Evolutionary conservation across 352 stramenopile species (phyloP).

Genomic region (Elongisporangium undulatum): DNA sequence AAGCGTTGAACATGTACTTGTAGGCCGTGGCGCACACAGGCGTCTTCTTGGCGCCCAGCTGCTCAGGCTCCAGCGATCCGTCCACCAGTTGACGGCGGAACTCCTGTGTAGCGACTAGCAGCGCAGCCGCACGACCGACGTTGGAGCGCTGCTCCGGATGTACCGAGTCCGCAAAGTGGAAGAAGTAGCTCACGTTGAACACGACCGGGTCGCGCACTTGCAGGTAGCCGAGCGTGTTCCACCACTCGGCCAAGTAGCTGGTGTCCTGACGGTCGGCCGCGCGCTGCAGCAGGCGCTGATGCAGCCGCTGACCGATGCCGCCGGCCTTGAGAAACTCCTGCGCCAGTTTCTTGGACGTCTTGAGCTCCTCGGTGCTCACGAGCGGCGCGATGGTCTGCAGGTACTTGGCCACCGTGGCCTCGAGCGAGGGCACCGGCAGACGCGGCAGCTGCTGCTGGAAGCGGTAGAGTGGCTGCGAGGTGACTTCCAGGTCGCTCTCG

Average conservation of each 20-base stretch:
- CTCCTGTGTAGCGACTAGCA: conserved; percentile 82
- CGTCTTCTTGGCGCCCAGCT: conserved; percentile 85
- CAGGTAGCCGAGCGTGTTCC: conserved; percentile 76
- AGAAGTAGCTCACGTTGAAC: conserved; percentile 91
- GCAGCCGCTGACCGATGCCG: conserved; percentile 70
- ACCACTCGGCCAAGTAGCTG: conserved; percentile 73
- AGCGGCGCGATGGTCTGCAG: conserved; percentile 86
- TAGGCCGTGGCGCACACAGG: conserved; percentile 90
- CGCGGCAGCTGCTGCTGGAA: conserved; percentile 85
- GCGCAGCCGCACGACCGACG: conserved; percentile 64
- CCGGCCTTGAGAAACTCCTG: conserved; percentile 53
- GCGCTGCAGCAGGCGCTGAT: conserved; percentile 58
- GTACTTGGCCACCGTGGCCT: conserved; percentile 89
- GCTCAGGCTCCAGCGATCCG: conserved; percentile 84
- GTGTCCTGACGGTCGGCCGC: conserved; percentile 55
- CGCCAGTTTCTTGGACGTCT: conserved; percentile 58
- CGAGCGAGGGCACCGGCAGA: conserved; percentile 89
- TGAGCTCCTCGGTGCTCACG: conserved; percentile 70
- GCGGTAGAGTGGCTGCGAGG: conserved; percentile 56
- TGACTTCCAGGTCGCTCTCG: conserved; percentile 58
- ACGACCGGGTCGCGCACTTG: conserved; percentile 75
- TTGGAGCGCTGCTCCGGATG: conserved; percentile 57
- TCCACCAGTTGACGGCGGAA: conserved; percentile 89
- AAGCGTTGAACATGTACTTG: conserved; percentile 96
- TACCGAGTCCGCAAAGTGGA: conserved; percentile 70